Percentiles rank a stretch among this genome's conserved stretches.
Evolutionary conservation across 2,329 filamentous ascomycete species (phyloP).

Genomic region (Aphanocladium album): DNA sequence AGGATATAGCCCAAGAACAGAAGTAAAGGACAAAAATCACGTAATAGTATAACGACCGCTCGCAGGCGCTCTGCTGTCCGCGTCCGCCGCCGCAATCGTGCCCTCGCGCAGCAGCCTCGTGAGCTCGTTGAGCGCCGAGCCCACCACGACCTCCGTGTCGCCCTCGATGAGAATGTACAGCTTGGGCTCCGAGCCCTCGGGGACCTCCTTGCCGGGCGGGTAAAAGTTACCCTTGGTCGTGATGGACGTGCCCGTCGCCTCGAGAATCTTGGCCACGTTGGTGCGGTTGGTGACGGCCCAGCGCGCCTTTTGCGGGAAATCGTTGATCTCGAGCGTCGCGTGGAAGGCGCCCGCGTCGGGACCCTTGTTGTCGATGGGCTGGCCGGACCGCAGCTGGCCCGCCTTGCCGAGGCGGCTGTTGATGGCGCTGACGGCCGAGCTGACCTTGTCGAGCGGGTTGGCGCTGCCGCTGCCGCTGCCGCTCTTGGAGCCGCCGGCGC

Average conservation of each 20-base stretch:
- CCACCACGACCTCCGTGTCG: constrained; percentile 89
- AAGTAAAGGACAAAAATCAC: constrained; percentile 33
- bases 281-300: constrained; percentile 99
- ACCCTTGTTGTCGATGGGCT: constrained; percentile 97
- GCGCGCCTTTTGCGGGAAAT: constrained; percentile 96
- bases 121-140: constrained; percentile 83
- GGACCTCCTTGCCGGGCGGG: constrained; percentile 71
- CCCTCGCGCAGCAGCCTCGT: constrained; percentile 85
- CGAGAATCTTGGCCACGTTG: constrained; percentile 96
- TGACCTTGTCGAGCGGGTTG: constrained; percentile 79
- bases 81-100: constrained; percentile 81
- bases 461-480: constrained; percentile 54
- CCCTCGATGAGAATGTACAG: constrained; percentile 97
- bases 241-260: constrained; percentile 90
- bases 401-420: constrained; percentile 85
- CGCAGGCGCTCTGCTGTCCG: constrained; percentile 72
- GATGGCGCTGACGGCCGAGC: constrained; percentile 85
- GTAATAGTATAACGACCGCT: constrained; percentile 84
- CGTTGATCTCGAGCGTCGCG: constrained; percentile 96
- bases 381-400: constrained; percentile 82
- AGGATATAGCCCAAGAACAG: not conserved
- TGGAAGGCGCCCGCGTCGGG: constrained; percentile 96
- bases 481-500: constrained; percentile 49
- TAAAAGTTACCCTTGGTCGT: constrained; percentile 97
- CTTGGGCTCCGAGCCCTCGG: constrained; percentile 74